Conservation (phyloP, 345 rosid genomes). For the Eucalyptus fibrosa region DNA sequence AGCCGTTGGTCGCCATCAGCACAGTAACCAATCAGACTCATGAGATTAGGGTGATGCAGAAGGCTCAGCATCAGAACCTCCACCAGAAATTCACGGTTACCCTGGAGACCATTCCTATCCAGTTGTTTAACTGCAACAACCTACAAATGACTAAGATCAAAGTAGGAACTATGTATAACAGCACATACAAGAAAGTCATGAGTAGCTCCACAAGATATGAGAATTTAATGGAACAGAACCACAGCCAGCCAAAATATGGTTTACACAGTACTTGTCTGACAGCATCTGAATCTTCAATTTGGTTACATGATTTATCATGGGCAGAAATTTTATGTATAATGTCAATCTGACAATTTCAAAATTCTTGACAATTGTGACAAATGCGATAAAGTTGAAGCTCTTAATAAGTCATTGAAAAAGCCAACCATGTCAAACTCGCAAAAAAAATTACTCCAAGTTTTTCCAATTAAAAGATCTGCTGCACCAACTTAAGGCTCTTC, state of each 20-base stretch:
- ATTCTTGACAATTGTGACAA: not conserved
- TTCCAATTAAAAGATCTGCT: not conserved
- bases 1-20: constrained; percentile 97
- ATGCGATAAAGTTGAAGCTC: not conserved
- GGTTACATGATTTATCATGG: not conserved
- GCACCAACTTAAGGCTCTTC: not conserved
- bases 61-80: constrained; percentile 99
- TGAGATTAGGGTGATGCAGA: constrained; percentile 89
- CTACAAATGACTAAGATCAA: constrained; percentile 9
- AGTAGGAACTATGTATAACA: not conserved
- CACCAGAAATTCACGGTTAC: constrained; percentile 88
- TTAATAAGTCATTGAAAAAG: not conserved
- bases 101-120: constrained; percentile 93
- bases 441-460: not conserved
- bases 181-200: not conserved
- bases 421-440: not conserved
- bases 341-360: not conserved
- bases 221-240: not conserved
- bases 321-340: not conserved
- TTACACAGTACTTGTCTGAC: not conserved
- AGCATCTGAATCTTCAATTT: not conserved
- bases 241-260: not conserved
- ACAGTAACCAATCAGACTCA: constrained; percentile 88
- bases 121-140: constrained; percentile 90
- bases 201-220: not conserved